A percentile compares a stretch with the other conserved stretches of the same genome.
Conservation (phyloP, 495 filamentous ascomycete genomes). For the Trichoderma reesei region DNA sequence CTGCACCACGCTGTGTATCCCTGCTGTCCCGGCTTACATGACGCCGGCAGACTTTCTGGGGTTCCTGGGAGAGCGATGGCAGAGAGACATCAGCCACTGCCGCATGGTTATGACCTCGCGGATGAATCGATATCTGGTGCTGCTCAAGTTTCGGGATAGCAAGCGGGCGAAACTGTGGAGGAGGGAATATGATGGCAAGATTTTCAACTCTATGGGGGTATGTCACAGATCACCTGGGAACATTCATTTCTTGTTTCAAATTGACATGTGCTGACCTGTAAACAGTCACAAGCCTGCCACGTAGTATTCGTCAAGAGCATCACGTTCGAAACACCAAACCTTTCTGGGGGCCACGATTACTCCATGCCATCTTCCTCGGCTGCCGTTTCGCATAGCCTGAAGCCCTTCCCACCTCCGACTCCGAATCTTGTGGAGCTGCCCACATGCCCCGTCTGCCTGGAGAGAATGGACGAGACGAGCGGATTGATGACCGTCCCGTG, state of each 20-base stretch:
- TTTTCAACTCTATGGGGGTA: conserved; percentile 92
- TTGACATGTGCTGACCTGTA: neutral
- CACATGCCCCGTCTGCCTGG: conserved; percentile 92
- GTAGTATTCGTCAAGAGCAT: conserved; percentile 93
- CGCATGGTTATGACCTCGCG: conserved; percentile 85
- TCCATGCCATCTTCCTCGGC: conserved; percentile 39
- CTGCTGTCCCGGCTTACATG: conserved; percentile 89
- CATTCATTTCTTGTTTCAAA: neutral
- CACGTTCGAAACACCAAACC: conserved; percentile 41
- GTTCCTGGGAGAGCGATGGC: conserved; percentile 83
- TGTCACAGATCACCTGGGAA: conserved; percentile 12
- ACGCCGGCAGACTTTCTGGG: conserved; percentile 85
- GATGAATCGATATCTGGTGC: conserved; percentile 87
- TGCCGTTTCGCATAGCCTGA: conserved; percentile 48
- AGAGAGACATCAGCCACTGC: conserved; percentile 85
- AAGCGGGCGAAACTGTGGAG: conserved; percentile 70
- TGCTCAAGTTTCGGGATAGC: conserved; percentile 86
- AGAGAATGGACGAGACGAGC: conserved; percentile 96
- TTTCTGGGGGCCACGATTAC: conserved; percentile 37
- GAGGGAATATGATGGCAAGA: conserved; percentile 84
- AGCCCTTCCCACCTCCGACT: conserved; percentile 85
- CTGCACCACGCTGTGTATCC: conserved; percentile 85
- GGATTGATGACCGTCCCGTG: conserved; percentile 92
- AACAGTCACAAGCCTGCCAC: conserved; percentile 88
- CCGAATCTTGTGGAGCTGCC: conserved; percentile 83